phyloP scores from a whole-genome alignment of 495 filamentous ascomycete genomes.

The Penicillium canariense region DNA sequence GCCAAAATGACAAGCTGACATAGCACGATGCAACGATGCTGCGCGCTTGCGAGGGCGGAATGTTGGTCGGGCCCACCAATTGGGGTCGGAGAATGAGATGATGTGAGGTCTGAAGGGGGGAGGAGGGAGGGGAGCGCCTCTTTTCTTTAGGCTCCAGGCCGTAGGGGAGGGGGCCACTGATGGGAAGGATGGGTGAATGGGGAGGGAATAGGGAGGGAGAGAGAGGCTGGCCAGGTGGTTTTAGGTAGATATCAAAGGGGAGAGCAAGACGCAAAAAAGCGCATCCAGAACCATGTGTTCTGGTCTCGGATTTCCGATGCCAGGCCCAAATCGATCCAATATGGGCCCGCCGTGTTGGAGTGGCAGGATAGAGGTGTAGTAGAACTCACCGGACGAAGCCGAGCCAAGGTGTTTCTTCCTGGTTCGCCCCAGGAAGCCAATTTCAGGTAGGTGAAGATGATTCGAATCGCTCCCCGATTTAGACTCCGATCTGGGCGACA shows the following conservation, averaged over 20 bases:
- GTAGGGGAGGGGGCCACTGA: neutral
- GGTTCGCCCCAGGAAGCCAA: constrained; percentile 40
- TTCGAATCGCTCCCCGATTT: constrained; percentile 39
- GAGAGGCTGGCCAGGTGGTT: neutral
- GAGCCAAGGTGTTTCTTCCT: constrained; percentile 36
- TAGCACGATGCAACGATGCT: constrained; percentile 15
- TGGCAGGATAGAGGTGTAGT: neutral
- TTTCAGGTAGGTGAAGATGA: constrained; percentile 33
- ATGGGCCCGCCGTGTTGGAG: neutral
- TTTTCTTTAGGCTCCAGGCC: neutral
- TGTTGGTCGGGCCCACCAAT: constrained; percentile 6
- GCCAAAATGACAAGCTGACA: constrained; percentile 8
- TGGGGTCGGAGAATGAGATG: neutral
- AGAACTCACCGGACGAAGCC: constrained; percentile 28
- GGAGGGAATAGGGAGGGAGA: neutral
- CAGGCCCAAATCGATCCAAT: neutral
- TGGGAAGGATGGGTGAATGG: neutral
- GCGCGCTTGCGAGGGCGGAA: neutral
- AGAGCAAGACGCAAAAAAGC: constrained; percentile 2
- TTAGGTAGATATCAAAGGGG: constrained; percentile 5
- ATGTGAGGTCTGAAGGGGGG: neutral
- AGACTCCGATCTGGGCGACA: constrained; percentile 46
- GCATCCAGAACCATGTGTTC: constrained; percentile 17
- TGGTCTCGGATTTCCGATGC: constrained; percentile 14
- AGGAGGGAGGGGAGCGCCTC: neutral